Conservation (phyloP, 2,329 filamentous ascomycete genomes). For the Nigrospora osmanthi region DNA sequence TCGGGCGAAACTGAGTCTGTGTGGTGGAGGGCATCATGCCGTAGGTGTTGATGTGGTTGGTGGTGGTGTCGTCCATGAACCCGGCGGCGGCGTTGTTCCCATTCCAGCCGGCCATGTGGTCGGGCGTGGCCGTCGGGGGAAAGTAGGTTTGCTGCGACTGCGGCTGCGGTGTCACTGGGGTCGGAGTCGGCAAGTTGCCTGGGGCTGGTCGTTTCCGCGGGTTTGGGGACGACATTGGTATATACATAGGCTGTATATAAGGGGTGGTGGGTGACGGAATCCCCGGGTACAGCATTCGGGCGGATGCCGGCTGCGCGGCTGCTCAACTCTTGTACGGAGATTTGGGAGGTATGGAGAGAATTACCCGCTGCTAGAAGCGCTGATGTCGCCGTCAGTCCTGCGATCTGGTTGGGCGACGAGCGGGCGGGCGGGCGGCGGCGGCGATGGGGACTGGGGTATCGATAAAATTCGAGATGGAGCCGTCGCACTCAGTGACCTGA, state of each 20-base stretch:
- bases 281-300: slow-evolving; percentile 1
- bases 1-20: slow-evolving; percentile 17
- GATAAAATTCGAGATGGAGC: no score
- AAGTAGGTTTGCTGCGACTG: slow-evolving; percentile 32
- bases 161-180: slow-evolving; percentile 11
- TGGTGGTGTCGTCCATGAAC: slow-evolving; percentile 22
- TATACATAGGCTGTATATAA: slow-evolving; percentile 2
- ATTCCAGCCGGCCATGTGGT: slow-evolving; percentile 48
- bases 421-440: no score
- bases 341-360: no score
- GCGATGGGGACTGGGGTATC: no score
- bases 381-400: no score
- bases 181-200: slow-evolving; percentile 16
- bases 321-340: no score
- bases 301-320: neutral
- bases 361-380: no score
- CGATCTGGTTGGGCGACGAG: no score
- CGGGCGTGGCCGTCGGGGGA: slow-evolving; percentile 22
- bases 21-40: slow-evolving; percentile 17
- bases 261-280: neutral
- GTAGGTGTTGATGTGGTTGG: slow-evolving; percentile 22
- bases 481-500: no score
- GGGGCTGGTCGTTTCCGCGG: slow-evolving; percentile 25
- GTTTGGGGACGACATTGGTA: slow-evolving; percentile 12
- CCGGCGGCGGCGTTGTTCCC: slow-evolving; percentile 24